Base-by-base conservation (phyloP, 2,329 filamentous ascomycete species). In the Orbilia oligospora region DNA sequence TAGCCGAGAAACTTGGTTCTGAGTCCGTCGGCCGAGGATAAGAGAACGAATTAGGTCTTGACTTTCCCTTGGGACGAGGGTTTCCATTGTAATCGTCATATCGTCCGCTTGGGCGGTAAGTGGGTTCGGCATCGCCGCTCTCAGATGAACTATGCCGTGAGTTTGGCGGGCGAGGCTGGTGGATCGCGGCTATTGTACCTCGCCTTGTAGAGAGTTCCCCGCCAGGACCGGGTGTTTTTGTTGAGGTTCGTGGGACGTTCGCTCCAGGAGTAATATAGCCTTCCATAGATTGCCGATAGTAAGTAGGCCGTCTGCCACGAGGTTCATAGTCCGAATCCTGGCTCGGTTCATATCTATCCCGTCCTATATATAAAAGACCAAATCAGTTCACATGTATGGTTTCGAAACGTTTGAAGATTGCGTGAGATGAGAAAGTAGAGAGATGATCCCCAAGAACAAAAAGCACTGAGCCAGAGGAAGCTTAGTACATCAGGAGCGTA, bases 311-410 rank as follows among this genome's bases (percentile, higher is more conserved):
- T 48, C 75, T 64, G 36, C 75, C 68, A 14, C 68, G 75, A 5
- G 20, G 56, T 20, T 61, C 56, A 20, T 61, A 38, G n/a, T 61
- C 36, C 20, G 36, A 24, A 24, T 61, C 56, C 5, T 44, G 44
- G 20, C 18, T 72, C 27, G 63, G 46, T 48, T 73, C 70, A 12
- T 76, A 76, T 14, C 68, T 58, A 51, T 71, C 75, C 2, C 53
- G 38, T 24, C 68, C 56, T 48, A 41, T 48, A 78, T 49, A 49
- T 53, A 41, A 18, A 65, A 36, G 49, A 64, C 65, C 51, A 71
- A 63, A 78, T 78, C 75, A 78, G 75, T 78, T 18, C 75, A 78
- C 75, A 72, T 46, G 75, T 78, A 78, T 78, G 68, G 55, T 58
- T 78, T 69, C 68, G 53, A 77, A 69, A 55, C 41, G n/a, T 67